These are phyloP conservation scores for Bretschneidera sinensis DNA, from an alignment of 345 rosid species.

Conservation along the genomic window DNA sequence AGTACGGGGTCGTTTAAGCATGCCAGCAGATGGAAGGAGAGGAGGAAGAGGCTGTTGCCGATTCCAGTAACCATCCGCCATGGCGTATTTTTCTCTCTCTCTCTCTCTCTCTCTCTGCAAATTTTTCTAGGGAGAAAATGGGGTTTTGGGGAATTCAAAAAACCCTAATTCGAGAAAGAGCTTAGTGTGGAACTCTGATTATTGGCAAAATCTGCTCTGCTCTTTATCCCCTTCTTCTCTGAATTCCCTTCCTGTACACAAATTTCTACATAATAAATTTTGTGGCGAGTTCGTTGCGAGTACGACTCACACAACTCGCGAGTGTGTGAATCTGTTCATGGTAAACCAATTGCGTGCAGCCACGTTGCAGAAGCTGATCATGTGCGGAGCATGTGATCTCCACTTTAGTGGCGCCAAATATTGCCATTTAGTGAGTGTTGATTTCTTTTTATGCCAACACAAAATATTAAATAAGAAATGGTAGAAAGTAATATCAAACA, in stretches of 20 bases:
- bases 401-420: no score
- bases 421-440: no score
- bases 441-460: no score
- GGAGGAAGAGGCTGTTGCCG: constrained; percentile 45
- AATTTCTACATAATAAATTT: no score
- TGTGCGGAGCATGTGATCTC: no score
- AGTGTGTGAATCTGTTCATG: no score
- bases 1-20: constrained; percentile 55
- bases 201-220: background rate
- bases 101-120: background rate
- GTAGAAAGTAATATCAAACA: no score
- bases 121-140: background rate
- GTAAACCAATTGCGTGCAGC: no score
- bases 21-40: constrained; percentile 32
- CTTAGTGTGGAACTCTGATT: background rate
- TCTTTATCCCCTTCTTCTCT: background rate
- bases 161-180: no score
- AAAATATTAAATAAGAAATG: no score
- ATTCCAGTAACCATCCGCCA: constrained; percentile 74
- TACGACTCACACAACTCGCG: background rate
- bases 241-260: background rate
- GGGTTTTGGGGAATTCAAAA: no score
- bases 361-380: no score
- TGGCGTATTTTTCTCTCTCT: constrained; percentile 9
- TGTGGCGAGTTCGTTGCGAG: background rate